Evolutionary conservation across 768 basidiomycete species (phyloP), one percentile per base, ranked within the genome.

Genomic region (Zangia roseola): DNA sequence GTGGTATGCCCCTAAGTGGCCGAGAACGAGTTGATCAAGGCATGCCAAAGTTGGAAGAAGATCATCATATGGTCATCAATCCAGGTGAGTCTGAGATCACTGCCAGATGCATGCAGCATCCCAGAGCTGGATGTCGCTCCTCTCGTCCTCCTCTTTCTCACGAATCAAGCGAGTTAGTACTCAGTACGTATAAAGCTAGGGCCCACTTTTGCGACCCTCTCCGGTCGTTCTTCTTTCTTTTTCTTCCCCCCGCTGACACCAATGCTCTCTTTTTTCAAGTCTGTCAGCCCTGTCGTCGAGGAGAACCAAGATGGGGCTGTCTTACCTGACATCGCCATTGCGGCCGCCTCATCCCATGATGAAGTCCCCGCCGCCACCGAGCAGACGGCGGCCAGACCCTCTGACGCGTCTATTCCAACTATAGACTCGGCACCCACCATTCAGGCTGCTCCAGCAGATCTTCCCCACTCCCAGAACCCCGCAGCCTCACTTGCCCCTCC

Each of bases 251-350:
- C 36, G 19, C n/a, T 23, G 30, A 30, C 28, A n/a, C 37, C 9
- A 43, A 66, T 66, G 64, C 41, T 69, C 23, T n/a, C 55, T 37
- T 60, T 66, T 50, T 45, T 66, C 53, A 69, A 55, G 51, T 28
- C 59, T 17, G 25, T 45, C n/a, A 44, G 16, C 33, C 19, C 49
- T 14, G 17, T 13, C 4, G 37, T 24, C 16, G 31, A 31, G 5
- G 52, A 42, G 45, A 47, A 38, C 14, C 41, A 16, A 6, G 52
- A 17, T 26, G 24, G 21, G 5, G 41, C n/a, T 34, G 37, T 19
- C 45, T 25, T 23, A n/a, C 23, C 43, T n/a, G 58, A 57, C 43
- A 14, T 44, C 20, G 3, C 36, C 37, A 23, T 40, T 19, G 44
- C 43, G 25, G 19, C 51, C 16, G 13, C 35, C 13, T 8, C 44